Conservation (phyloP, 192 early-diverging fungal species). For the Gryganskiella cystojenkinii region DNA sequence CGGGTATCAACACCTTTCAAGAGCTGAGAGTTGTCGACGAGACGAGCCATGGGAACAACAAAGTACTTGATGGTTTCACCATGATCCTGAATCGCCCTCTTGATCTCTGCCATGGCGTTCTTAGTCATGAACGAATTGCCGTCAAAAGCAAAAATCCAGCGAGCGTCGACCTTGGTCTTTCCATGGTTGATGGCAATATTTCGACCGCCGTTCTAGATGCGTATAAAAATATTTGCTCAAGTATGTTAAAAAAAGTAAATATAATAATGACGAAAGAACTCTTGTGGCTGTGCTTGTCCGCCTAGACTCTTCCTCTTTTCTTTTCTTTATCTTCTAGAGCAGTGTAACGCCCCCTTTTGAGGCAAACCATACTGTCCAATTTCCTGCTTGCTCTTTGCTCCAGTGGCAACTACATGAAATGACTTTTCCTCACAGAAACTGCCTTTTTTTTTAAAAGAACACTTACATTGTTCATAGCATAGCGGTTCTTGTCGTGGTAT, state of each 20-base stretch:
- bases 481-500: slow-evolving; percentile 72
- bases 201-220: slow-evolving; percentile 67
- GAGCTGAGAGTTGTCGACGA: slow-evolving; percentile 66
- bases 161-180: slow-evolving; percentile 54
- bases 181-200: slow-evolving; percentile 67
- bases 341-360: too few species aligned
- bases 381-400: background rate
- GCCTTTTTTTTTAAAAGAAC: background rate
- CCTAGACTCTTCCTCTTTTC: too few species aligned
- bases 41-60: slow-evolving; percentile 69
- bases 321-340: too few species aligned
- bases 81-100: slow-evolving; percentile 52
- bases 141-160: slow-evolving; percentile 74
- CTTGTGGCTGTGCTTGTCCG: too few species aligned
- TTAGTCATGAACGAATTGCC: slow-evolving; percentile 70
- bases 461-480: slow-evolving; percentile 77
- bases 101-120: slow-evolving; percentile 65
- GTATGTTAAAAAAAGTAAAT: too few species aligned
- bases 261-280: background rate
- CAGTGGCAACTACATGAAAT: background rate
- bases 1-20: slow-evolving; percentile 60
- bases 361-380: too few species aligned
- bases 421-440: background rate
- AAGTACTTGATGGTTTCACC: slow-evolving; percentile 67
- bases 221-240: too few species aligned